Percentiles rank a stretch among this genome's conserved stretches.
phyloP scores from a whole-genome alignment of 441 rosid species.

The Populus hybrid region DNA sequence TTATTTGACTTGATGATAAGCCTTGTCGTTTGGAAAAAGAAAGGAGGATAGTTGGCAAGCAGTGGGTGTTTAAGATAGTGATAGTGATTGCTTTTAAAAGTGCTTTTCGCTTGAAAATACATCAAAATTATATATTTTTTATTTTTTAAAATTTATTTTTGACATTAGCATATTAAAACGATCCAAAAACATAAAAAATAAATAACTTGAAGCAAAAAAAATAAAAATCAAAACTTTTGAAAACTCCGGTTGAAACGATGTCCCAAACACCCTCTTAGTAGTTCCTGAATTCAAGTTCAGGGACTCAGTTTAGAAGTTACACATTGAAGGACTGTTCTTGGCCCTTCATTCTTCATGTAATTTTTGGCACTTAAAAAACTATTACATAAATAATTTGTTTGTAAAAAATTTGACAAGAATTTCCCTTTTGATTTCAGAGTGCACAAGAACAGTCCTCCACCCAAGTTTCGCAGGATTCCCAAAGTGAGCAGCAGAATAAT shows the following conservation, averaged over 20 bases:
- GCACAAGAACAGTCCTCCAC: slow-evolving; percentile 72
- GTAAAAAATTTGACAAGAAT: background rate
- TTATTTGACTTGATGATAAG: background rate
- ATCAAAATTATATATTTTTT: too few species aligned
- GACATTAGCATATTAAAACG: too few species aligned
- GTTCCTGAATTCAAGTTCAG: background rate
- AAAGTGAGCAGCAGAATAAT: slow-evolving; percentile 71
- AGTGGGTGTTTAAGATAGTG: too few species aligned
- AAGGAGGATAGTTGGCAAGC: background rate
- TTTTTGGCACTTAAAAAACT: background rate
- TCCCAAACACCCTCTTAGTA: background rate
- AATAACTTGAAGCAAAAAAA: too few species aligned
- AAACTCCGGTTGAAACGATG: too few species aligned
- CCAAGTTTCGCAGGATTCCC: slow-evolving; percentile 77
- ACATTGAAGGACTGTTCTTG: background rate
- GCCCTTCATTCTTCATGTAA: background rate
- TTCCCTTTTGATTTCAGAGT: slow-evolving; percentile 41
- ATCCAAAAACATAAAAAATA: too few species aligned
- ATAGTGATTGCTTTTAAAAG: too few species aligned
- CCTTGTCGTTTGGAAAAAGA: background rate
- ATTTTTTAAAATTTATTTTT: too few species aligned
- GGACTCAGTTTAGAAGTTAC: background rate
- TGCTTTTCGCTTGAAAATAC: too few species aligned
- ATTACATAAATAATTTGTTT: background rate
- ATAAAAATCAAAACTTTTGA: too few species aligned